A percentile compares a stretch with the other conserved stretches of the same genome.
phyloP scores from a whole-genome alignment of 495 filamentous ascomycete genomes.

The Trypethelium eluteriae region DNA sequence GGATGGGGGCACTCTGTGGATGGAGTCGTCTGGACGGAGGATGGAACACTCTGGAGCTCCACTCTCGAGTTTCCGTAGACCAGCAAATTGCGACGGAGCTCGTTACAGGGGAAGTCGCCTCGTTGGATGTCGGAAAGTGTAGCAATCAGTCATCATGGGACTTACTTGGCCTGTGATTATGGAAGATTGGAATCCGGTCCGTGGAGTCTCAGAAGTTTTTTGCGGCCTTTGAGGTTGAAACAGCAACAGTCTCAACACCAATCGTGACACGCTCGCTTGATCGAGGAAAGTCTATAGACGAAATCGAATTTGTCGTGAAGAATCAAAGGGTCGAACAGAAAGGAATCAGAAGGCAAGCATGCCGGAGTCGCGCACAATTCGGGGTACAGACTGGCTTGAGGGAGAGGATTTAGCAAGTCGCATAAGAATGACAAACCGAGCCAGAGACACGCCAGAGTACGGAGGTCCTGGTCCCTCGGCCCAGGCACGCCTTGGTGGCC shows the following conservation, averaged over 20 bases:
- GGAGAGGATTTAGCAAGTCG: background rate
- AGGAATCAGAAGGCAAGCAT: background rate
- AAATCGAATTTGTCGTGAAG: background rate
- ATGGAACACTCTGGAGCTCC: background rate
- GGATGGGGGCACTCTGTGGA: no score
- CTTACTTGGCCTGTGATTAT: background rate
- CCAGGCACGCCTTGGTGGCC: background rate
- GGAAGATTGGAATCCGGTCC: background rate
- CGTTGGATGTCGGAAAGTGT: background rate
- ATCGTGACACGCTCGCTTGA: slow-evolving; percentile 7
- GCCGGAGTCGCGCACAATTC: background rate
- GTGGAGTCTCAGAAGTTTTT: slow-evolving; percentile 5
- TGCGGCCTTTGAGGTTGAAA: background rate
- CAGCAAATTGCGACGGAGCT: slow-evolving; percentile 8
- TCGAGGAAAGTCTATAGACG: background rate
- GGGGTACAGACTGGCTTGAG: background rate
- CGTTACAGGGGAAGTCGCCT: background rate
- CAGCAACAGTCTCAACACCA: slow-evolving; percentile 3
- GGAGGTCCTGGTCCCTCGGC: no score
- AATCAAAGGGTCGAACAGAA: background rate
- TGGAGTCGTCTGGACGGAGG: background rate
- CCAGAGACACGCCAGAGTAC: background rate
- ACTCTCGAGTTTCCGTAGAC: slow-evolving; percentile 5
- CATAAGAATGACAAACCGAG: background rate
- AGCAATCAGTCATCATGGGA: slow-evolving; percentile 6